phyloP scores from a whole-genome alignment of 257 asterid genomes.

The Solanum microdontum region DNA sequence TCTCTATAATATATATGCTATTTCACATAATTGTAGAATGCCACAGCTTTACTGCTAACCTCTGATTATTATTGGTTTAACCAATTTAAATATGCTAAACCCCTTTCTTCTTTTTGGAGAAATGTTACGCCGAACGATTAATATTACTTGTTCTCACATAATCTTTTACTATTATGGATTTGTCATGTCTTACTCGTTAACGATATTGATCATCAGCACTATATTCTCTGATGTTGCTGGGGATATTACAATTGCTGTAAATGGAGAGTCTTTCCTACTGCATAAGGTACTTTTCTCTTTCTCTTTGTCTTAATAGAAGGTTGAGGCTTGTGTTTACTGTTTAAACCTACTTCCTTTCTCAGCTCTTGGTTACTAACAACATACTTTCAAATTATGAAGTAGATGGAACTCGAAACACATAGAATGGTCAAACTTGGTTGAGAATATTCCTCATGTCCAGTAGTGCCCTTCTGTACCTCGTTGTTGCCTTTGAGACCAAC shows the following conservation, averaged over 20 bases:
- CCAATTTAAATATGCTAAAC: not conserved
- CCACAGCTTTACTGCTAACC: not conserved
- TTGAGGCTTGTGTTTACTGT: not conserved
- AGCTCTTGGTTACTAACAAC: not conserved
- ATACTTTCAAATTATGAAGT: not conserved
- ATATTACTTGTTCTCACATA: not conserved
- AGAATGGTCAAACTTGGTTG: not conserved
- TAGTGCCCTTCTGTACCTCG: not conserved
- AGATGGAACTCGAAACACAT: not conserved
- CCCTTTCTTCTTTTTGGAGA: not conserved
- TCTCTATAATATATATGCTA: not conserved
- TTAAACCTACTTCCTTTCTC: not conserved
- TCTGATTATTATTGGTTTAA: not conserved
- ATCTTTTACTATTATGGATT: not conserved
- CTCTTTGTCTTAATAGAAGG: not conserved
- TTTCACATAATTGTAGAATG: not conserved
- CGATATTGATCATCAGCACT: constrained; percentile 13
- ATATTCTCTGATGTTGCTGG: constrained; percentile 61
- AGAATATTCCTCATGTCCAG: not conserved
- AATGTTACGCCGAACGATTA: not conserved
- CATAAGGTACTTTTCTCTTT: constrained; percentile 34
- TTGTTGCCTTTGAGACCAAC: not conserved
- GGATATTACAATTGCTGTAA: constrained; percentile 43
- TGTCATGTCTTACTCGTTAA: not conserved
- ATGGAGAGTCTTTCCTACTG: constrained; percentile 42